A percentile compares a stretch with the other conserved stretches of the same genome.
These are phyloP conservation scores for Paraphoma chrysanthemicola DNA, from an alignment of 2,329 filamentous ascomycete species.

Conservation along the genomic window DNA sequence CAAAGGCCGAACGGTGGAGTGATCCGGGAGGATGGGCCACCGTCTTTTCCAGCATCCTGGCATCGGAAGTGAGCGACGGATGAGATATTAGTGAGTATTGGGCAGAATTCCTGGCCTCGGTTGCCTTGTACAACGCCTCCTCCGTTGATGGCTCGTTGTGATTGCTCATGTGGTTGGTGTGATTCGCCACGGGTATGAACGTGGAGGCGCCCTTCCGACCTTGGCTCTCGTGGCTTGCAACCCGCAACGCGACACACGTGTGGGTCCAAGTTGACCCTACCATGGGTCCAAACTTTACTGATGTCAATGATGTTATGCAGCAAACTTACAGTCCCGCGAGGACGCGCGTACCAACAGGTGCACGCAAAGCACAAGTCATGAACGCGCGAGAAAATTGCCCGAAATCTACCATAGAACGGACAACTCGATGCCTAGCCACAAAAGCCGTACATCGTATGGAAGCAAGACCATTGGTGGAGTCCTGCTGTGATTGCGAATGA, in stretches of 20 bases:
- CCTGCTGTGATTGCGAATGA: slow-evolving; percentile 7
- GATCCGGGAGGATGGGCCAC: slow-evolving; percentile 21
- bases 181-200: slow-evolving; percentile 25
- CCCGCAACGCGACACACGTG: slow-evolving; percentile 3
- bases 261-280: too few species aligned
- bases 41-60: slow-evolving; percentile 28
- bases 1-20: slow-evolving; percentile 13
- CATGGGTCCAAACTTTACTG: too few species aligned
- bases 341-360: too few species aligned
- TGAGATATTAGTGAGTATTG: slow-evolving; percentile 8
- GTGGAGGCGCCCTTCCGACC: slow-evolving; percentile 14
- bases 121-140: slow-evolving; percentile 41
- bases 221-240: slow-evolving; percentile 19
- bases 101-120: slow-evolving; percentile 15
- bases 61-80: slow-evolving; percentile 14
- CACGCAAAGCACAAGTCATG: too few species aligned
- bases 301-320: too few species aligned
- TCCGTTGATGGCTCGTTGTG: slow-evolving; percentile 16
- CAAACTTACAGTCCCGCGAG: too few species aligned
- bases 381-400: too few species aligned
- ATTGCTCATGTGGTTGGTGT: slow-evolving; percentile 10
- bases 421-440: slow-evolving; percentile 11
- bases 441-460: slow-evolving; percentile 4
- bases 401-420: not conserved
- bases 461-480: slow-evolving; percentile 7